phyloP scores from a whole-genome alignment of 768 basidiomycete species.

The Leccinum barrowsii region DNA sequence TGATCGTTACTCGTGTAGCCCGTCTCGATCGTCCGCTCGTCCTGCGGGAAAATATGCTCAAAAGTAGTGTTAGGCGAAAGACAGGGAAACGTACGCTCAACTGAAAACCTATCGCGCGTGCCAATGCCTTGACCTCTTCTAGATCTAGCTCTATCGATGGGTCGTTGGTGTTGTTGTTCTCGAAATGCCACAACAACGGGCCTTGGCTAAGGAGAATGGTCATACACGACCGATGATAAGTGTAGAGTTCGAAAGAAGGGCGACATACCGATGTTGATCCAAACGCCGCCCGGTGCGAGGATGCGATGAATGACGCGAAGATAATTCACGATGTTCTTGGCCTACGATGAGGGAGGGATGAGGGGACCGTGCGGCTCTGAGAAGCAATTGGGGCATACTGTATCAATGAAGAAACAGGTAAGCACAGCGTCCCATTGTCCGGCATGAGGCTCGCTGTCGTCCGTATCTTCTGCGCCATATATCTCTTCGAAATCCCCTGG shows the following conservation, averaged over 20 bases:
- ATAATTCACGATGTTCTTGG: constrained; percentile 89
- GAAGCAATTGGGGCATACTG: constrained; percentile 43
- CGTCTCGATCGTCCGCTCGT: constrained; percentile 75
- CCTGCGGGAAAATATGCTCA: constrained; percentile 43
- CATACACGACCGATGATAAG: neutral
- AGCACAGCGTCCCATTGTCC: constrained; percentile 86
- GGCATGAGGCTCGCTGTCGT: constrained; percentile 59
- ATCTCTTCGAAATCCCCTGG: constrained; percentile 91
- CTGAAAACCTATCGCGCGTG: constrained; percentile 73
- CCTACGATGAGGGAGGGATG: constrained; percentile 40
- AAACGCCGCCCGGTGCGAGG: constrained; percentile 81
- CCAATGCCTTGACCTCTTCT: constrained; percentile 83
- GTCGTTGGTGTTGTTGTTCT: constrained; percentile 80
- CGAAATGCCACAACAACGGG: constrained; percentile 94
- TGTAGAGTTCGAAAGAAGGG: neutral
- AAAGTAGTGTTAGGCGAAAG: neutral
- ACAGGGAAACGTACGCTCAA: constrained; percentile 54
- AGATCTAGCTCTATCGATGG: constrained; percentile 83
- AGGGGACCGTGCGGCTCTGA: neutral
- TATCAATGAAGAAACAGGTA: constrained; percentile 98
- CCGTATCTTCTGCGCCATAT: constrained; percentile 57
- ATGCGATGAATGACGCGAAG: constrained; percentile 80
- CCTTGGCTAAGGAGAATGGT: constrained; percentile 39
- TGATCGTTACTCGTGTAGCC: constrained; percentile 83
- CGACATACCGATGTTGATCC: constrained; percentile 71